Conservation (phyloP, 2,329 filamentous ascomycete genomes). For the Purpureocillium lavendulum region DNA sequence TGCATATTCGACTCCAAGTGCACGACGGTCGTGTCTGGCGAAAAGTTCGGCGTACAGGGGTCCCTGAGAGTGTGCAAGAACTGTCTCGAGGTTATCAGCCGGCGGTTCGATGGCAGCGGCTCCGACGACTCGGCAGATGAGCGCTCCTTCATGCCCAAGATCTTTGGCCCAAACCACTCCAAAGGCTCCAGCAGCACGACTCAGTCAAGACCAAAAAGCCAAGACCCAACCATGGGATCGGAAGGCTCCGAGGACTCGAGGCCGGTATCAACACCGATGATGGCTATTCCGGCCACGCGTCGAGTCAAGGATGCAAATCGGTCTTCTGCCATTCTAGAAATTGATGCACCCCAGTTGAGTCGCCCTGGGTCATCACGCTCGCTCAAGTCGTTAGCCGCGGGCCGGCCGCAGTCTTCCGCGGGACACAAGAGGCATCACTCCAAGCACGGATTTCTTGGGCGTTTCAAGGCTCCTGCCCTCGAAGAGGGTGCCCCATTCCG, state of each 20-base stretch:
- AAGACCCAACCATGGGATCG: conserved; percentile 31
- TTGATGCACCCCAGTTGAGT: conserved; percentile 73
- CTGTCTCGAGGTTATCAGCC: conserved; percentile 84
- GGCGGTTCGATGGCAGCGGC: conserved; percentile 75
- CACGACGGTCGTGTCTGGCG: conserved; percentile 81
- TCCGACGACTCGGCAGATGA: conserved; percentile 85
- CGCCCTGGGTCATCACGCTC: conserved; percentile 93
- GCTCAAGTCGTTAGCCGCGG: conserved; percentile 61
- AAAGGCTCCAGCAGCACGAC: conserved; percentile 27
- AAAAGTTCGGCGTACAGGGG: conserved; percentile 78
- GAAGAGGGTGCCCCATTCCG: conserved; percentile 88
- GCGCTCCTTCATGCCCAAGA: conserved; percentile 57
- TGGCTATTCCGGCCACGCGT: conserved; percentile 60
- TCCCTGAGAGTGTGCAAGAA: conserved; percentile 86
- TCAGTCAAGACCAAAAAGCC: conserved; percentile 26
- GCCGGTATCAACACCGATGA: conserved; percentile 58
- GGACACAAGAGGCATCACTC: conserved; percentile 82
- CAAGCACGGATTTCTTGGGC: conserved; percentile 73
- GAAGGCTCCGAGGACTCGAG: conserved; percentile 38
- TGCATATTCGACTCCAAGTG: conserved; percentile 98
- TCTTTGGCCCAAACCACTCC: conserved; percentile 47
- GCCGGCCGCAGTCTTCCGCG: conserved; percentile 63
- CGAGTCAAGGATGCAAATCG: conserved; percentile 69
- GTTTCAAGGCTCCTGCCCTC: conserved; percentile 55
- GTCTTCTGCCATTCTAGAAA: conserved; percentile 83